A percentile compares a stretch with the other conserved stretches of the same genome.
phyloP scores from a whole-genome alignment of 163 green algal genomes.

The Scenedesmus sp. region DNA sequence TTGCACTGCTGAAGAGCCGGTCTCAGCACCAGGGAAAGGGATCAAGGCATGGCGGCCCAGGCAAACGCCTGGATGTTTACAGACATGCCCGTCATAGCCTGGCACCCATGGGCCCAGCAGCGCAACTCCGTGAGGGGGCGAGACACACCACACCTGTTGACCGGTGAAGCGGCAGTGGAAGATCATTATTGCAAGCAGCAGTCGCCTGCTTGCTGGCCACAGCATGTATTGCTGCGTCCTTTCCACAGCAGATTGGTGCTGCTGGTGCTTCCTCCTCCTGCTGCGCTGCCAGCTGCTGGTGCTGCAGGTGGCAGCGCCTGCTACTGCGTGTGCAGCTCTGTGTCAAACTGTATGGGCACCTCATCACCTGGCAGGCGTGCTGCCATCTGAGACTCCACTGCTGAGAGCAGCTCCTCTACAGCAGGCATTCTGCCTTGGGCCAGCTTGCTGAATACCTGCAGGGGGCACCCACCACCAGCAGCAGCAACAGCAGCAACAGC shows the following conservation, averaged over 20 bases:
- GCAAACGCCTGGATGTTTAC: neutral
- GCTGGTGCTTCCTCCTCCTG: neutral
- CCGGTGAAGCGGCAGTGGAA: too few species aligned
- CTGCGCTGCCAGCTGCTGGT: neutral
- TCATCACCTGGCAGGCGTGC: neutral
- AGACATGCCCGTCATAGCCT: conserved; percentile 14
- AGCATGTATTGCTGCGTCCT: too few species aligned
- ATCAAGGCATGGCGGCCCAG: neutral
- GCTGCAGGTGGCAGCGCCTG: neutral
- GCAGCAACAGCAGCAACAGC: neutral
- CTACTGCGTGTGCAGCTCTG: neutral
- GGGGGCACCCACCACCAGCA: neutral
- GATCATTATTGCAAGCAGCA: neutral
- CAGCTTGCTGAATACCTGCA: conserved; percentile 62
- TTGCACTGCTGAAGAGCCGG: neutral
- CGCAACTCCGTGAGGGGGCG: neutral
- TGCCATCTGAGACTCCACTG: conserved; percentile 19
- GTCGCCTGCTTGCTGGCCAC: neutral
- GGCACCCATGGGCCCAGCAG: neutral
- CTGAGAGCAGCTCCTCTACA: conserved; percentile 42
- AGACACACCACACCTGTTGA: neutral
- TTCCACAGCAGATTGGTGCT: too few species aligned
- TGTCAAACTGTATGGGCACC: neutral
- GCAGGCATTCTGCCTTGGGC: conserved; percentile 49
- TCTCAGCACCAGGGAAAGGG: neutral